A percentile compares a stretch with the other conserved stretches of the same genome.
Conservation (phyloP, 306 rosid genomes). For the Quillaja saponaria region DNA sequence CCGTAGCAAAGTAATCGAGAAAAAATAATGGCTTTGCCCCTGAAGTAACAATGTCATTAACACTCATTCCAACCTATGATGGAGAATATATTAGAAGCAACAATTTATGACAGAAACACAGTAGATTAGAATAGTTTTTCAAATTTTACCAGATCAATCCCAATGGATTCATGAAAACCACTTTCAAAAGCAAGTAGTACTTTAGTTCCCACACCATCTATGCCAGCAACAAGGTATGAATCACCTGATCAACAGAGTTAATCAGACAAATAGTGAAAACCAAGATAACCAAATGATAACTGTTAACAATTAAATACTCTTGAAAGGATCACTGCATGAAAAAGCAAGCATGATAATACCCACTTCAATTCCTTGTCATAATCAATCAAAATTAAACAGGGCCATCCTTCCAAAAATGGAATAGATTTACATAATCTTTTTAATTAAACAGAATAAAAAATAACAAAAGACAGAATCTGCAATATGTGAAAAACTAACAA, state of each 20-base stretch:
- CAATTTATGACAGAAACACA: not conserved
- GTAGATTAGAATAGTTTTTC: not conserved
- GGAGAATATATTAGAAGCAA: slow-evolving; percentile 6
- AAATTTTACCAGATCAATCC: slow-evolving; percentile 80
- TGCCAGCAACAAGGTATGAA: slow-evolving; percentile 86
- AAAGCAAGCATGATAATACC: not conserved
- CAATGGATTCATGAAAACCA: slow-evolving; percentile 88
- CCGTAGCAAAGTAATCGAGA: slow-evolving; percentile 92
- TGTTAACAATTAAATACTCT: too few relatives aligned
- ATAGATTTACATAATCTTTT: too few relatives aligned
- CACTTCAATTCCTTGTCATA: too few relatives aligned
- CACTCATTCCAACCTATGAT: slow-evolving; percentile 96
- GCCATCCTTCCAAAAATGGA: too few relatives aligned
- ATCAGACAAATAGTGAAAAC: slow-evolving; percentile 23
- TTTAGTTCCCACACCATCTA: slow-evolving; percentile 95
- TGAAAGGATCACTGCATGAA: too few relatives aligned
- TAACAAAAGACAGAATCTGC: too few relatives aligned
- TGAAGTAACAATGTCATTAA: slow-evolving; percentile 87
- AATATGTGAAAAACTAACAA: too few relatives aligned
- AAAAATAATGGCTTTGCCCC: slow-evolving; percentile 94
- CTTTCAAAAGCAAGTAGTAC: slow-evolving; percentile 85
- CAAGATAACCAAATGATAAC: too few relatives aligned
- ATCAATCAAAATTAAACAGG: too few relatives aligned
- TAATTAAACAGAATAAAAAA: too few relatives aligned
- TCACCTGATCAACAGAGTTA: slow-evolving; percentile 50